Evolutionary conservation across 257 asterid genomes (phyloP).

Genomic region (Primulina eburnea): DNA sequence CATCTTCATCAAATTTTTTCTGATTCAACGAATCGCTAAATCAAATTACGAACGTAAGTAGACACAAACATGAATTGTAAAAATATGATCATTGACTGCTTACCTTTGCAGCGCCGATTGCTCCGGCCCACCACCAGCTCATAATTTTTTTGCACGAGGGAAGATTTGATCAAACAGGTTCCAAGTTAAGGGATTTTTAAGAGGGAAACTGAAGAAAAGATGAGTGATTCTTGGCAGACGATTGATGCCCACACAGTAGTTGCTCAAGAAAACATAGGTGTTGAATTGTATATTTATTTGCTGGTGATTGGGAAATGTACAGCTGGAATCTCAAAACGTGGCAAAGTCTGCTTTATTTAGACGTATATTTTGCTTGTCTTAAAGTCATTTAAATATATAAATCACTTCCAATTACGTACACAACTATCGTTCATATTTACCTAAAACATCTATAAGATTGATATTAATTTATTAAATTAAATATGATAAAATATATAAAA

Average conservation of each 20-base stretch:
- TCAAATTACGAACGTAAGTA: not conserved
- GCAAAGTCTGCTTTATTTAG: not conserved
- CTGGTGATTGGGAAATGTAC: not conserved
- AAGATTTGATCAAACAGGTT: not conserved
- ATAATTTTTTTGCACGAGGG: not conserved
- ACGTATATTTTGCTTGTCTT: too few species aligned
- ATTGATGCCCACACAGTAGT: not conserved
- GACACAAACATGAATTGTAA: not conserved
- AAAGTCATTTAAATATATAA: too few species aligned
- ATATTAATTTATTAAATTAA: too few species aligned
- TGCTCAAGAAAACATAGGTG: not conserved
- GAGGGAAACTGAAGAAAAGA: too few species aligned
- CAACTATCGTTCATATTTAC: too few species aligned
- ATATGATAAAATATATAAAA: too few species aligned
- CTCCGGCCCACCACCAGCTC: constrained; percentile 24
- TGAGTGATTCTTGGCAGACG: not conserved
- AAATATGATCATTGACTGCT: too few species aligned
- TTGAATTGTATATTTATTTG: not conserved
- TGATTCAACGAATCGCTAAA: constrained; percentile 1
- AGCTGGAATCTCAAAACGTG: not conserved
- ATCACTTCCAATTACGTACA: too few species aligned
- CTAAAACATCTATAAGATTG: too few species aligned
- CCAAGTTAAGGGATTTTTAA: too few species aligned
- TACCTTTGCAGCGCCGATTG: constrained; percentile 21
- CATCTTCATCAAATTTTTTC: constrained; percentile 30